Base-by-base conservation (phyloP, 805 yeast genomes). In the Geotrichum ghanense region DNA sequence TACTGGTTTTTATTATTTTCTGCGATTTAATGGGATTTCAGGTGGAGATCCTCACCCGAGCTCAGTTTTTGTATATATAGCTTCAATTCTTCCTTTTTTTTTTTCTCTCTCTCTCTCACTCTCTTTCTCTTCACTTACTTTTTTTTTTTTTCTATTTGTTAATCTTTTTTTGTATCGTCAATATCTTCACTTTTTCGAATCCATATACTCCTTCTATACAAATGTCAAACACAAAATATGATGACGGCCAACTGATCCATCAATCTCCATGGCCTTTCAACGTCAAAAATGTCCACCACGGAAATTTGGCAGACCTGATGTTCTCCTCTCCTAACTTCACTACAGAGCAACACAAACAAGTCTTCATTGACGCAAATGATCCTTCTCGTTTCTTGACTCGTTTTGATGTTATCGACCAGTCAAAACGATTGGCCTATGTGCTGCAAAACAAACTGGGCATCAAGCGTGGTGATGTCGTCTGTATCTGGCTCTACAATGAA, bases 401-500 rank as follows among this genome's bases (percentile, higher is more conserved):
- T 25, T 3, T 12, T 7, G 35, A 50, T 25, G 16, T 41, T 20
- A 26, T 50, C 14, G n/a, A 42, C 7, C 47, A 49, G 3, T 48
- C 54, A 6, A 52, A 50, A 7, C 44, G 51, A 7, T 43, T 50
- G 14, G 50, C 59, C 3, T 46, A 50, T 2, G 41, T 54, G 2
- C 40, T 62, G 14, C 45, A 42, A n/a, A 27, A 45, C 25, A 21
- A 49, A 43, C 51, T 45, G 39, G 51, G 51, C 20, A 37, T 62
- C 26, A 3, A 37, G 3, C 43, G 48, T 6, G 54, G 54, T 40
- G 59, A 55, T 17, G 62, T 61, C 10, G 60, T 61, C 6, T 50
- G 53, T 20, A 31, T 59, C n/a, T 58, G 55, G 22, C 50, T 51
- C 22, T 42, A 48, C 17, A 62, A 62, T 52, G 43, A 49, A 43